Conservation (phyloP, 2,329 filamentous ascomycete species). For the Akanthomyces muscarius region DNA sequence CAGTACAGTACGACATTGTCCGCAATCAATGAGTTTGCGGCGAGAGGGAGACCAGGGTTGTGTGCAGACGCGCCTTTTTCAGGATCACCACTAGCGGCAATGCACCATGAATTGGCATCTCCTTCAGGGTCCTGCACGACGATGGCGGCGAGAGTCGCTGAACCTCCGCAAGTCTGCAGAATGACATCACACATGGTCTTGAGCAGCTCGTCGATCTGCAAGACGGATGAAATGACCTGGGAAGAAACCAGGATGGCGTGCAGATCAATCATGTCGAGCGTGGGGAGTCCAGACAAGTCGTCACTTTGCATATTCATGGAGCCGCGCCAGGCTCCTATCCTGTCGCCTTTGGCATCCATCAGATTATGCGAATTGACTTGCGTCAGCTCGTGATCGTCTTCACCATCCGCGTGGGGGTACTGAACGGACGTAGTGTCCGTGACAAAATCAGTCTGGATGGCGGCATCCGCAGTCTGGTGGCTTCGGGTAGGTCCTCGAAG, state of each 20-base stretch:
- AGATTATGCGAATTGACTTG: constrained; percentile 42
- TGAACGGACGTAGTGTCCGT: constrained; percentile 50
- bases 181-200: constrained; percentile 81
- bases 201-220: constrained; percentile 70
- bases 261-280: constrained; percentile 78
- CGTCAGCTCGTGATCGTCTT: constrained; percentile 40
- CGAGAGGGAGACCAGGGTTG: constrained; percentile 60
- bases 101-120: constrained; percentile 51
- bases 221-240: constrained; percentile 73
- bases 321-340: constrained; percentile 60
- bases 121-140: constrained; percentile 63
- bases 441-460: constrained; percentile 67
- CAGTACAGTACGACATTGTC: constrained; percentile 75
- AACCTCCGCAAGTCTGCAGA: constrained; percentile 68
- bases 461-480: constrained; percentile 56
- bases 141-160: constrained; percentile 68
- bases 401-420: constrained; percentile 45
- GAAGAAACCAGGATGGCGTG: constrained; percentile 75
- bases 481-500: constrained; percentile 59
- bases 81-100: constrained; percentile 69
- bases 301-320: constrained; percentile 53
- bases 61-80: constrained; percentile 65
- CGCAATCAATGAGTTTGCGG: constrained; percentile 64
- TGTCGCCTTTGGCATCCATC: constrained; percentile 51
- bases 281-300: constrained; percentile 60